Evolutionary conservation across 2,329 filamentous ascomycete species (phyloP), one percentile per base, ranked within the genome.

Genomic region (Phialophora chinensis): DNA sequence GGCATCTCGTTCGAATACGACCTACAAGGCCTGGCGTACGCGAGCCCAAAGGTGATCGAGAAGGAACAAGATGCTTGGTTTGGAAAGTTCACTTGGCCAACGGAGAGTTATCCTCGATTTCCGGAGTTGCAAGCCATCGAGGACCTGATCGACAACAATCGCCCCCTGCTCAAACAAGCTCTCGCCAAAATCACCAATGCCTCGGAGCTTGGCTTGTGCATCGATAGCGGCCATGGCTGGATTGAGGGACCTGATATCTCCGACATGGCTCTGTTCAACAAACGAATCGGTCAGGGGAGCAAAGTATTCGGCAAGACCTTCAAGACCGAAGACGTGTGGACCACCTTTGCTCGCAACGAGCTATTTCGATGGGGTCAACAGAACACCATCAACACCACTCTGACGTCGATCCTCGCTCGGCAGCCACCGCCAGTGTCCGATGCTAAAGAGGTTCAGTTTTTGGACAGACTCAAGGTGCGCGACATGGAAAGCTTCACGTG

Each of bases 1-100:
- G 89, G 87, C 4, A 85, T 92, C 74, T 87, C 87, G 27, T 87
- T 91, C 67, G 89, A 91, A 72, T 82, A 91, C n/a, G 84, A 86
- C 63, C 31, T 66, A 69, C 67, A 78, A 25, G 78, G 79, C 5
- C 76, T 85, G 4, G 73, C 77, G 3, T 74, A 79, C 27, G 86
- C 88, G 7, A 86, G 85, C 0, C 72, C 81, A n/a, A 89, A 90
- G 72, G 79, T 80, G 4, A 77, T 82, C 6, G 85, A 87, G 38
- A 81, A 87, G 69, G 80, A 81, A 27, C 77, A 87, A 33, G 79
- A 82, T 3, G 81, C 85, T 44, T 89, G 88, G 71, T 90, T 88
- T 85, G 88, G 88, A 4, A 79, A 82, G 5, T 91, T 90, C 72
- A 81, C 85, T 57, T 91, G 88, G 88, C 88, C 88, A 0, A 82